Evolutionary conservation across 179 eudicot species (phyloP).

Genomic region (Silene coronaria): DNA sequence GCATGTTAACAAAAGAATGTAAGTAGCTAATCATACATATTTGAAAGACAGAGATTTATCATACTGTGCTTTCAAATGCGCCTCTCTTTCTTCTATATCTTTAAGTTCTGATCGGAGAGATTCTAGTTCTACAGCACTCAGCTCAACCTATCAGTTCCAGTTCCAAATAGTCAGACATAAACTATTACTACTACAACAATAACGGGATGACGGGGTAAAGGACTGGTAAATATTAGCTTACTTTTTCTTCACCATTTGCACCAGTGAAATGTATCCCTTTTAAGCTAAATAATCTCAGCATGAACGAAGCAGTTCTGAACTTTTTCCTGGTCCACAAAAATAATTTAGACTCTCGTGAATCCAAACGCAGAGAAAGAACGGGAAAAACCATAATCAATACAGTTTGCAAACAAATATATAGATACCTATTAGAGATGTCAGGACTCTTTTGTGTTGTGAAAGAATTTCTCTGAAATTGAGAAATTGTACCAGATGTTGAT

Average conservation of each 20-base stretch:
- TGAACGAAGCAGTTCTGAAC: slow-evolving; percentile 53
- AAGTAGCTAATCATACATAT: slow-evolving; percentile 5
- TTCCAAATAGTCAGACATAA: background rate
- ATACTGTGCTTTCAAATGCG: slow-evolving; percentile 90
- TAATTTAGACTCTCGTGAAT: slow-evolving; percentile 19
- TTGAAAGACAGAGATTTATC: slow-evolving; percentile 4
- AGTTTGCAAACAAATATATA: background rate
- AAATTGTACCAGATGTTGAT: slow-evolving; percentile 38
- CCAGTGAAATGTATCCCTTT: slow-evolving; percentile 32
- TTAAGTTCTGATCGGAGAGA: slow-evolving; percentile 76
- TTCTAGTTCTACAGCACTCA: slow-evolving; percentile 70
- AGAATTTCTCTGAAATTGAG: slow-evolving; percentile 30
- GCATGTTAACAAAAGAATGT: background rate
- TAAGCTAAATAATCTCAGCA: slow-evolving; percentile 67
- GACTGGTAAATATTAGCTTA: slow-evolving; percentile 14
- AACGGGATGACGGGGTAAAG: background rate
- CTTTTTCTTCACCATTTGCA: slow-evolving; percentile 67
- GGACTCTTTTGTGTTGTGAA: slow-evolving; percentile 28
- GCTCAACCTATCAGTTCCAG: slow-evolving; percentile 45
- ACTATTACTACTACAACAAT: background rate
- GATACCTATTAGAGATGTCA: slow-evolving; percentile 40
- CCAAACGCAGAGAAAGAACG: slow-evolving; percentile 27
- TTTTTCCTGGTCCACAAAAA: slow-evolving; percentile 37
- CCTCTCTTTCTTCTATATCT: slow-evolving; percentile 75
- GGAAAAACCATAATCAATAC: slow-evolving; percentile 21